Base-by-base conservation (phyloP, 2,329 filamentous ascomycete species). In the Ascochyta clinopodiicola region DNA sequence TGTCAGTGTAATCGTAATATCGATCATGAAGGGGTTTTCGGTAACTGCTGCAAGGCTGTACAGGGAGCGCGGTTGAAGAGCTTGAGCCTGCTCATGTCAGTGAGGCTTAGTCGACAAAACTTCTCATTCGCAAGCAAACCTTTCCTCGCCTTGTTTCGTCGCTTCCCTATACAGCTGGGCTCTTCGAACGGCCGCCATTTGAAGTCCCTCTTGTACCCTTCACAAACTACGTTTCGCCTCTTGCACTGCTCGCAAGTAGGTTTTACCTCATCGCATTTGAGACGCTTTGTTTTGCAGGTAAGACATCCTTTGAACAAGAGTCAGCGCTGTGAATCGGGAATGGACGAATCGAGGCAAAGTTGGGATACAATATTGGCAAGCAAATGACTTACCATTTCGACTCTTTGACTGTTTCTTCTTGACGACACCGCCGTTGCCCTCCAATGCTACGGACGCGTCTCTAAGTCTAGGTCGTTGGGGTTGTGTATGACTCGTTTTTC, bases 341-440 rank as follows among this genome's bases (percentile, higher is more conserved):
- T 13, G 6, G 17, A 17, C 17, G 17, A 12, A 10, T 8, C n/a
- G n/a, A 35, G n/a, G n/a, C 9, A 35, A 34, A n/a, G 31, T 35
- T 35, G 6, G 15, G 17, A 17, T 12, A 4, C n/a, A 35, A 35
- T 9, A 3, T 8, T n/a, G n/a, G n/a, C 8, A 17, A 9, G 17
- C 3, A 17, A 6, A 2, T 35, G 32, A 76, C 82, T 66, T 85
- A 90, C 88, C 88, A 79, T 90, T 90, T 64, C 88, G 86, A 77
- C 87, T 90, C 75, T 91, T 91, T 57, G 87, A 88, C 76, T 90
- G 88, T 70, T 90, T 91, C 27, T 86, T 84, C 69, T 88, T 90
- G 38, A 76, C 75, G 50, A 80, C 71, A 43, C 72, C 78, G 58
- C 72, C 78, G 58, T 67, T 71, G 27, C 71, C 75, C 47, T 71